A percentile compares a stretch with the other conserved stretches of the same genome.
These are phyloP conservation scores for Aspergillus quadricinctus DNA, from an alignment of 2,329 filamentous ascomycete species.

Conservation along the genomic window DNA sequence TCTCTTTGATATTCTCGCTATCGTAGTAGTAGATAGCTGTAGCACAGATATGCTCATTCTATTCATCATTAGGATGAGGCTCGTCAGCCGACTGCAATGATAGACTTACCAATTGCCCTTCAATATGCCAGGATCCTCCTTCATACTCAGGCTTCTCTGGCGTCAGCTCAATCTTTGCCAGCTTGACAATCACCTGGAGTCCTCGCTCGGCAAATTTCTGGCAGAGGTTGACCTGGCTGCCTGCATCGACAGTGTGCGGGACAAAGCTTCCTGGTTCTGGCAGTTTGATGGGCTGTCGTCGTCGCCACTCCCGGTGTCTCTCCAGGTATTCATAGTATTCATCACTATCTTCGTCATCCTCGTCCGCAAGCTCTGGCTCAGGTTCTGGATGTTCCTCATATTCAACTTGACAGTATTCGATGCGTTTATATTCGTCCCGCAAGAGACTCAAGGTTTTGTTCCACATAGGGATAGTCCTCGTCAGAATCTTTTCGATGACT, in stretches of 20 bases:
- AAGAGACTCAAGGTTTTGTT: slow-evolving; percentile 26
- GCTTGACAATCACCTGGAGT: slow-evolving; percentile 53
- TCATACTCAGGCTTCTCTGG: slow-evolving; percentile 55
- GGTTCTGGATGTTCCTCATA: slow-evolving; percentile 1
- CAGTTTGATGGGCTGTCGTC: background rate
- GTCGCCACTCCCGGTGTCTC: background rate
- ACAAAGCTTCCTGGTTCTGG: slow-evolving; percentile 13
- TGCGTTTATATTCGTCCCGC: background rate
- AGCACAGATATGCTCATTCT: slow-evolving; percentile 61
- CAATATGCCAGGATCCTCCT: slow-evolving; percentile 42
- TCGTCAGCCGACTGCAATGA: background rate
- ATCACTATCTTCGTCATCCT: background rate
- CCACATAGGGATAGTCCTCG: slow-evolving; percentile 45
- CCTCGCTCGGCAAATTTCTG: slow-evolving; percentile 33
- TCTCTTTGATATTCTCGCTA: slow-evolving; percentile 56
- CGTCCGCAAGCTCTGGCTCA: background rate
- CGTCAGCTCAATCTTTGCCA: slow-evolving; percentile 58
- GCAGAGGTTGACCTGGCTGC: slow-evolving; percentile 14
- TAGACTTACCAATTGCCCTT: slow-evolving; percentile 36
- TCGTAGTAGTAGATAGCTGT: slow-evolving; percentile 65
- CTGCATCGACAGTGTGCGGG: background rate
- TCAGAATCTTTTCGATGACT: slow-evolving; percentile 35
- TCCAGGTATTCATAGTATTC: background rate
- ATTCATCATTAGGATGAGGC: background rate
- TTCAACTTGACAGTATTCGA: slow-evolving; percentile 6